phyloP scores from a whole-genome alignment of 2,329 filamentous ascomycete species.

The Cadophora gregata region DNA sequence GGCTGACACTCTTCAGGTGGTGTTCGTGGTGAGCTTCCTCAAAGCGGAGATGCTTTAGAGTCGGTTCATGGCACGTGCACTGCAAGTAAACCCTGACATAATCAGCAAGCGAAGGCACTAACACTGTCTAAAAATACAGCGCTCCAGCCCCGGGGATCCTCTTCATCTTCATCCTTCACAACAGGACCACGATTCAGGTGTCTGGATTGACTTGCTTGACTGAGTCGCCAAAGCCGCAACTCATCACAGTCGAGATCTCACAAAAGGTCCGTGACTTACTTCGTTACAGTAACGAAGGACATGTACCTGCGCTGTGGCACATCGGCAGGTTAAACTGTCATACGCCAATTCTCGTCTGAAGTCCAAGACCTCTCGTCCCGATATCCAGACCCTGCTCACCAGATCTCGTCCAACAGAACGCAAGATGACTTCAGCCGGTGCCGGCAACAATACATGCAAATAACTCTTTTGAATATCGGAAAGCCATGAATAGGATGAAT shows the following conservation, averaged over 20 bases:
- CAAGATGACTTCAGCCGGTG: conserved; percentile 12
- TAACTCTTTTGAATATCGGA: neutral
- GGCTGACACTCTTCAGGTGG: neutral
- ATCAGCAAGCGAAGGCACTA: neutral
- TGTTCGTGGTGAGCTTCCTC: neutral
- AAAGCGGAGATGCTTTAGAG: neutral
- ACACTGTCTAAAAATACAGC: neutral
- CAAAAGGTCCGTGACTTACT: neutral
- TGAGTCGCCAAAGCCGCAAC: neutral
- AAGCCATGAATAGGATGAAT: neutral
- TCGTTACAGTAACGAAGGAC: neutral
- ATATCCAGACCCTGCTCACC: neutral
- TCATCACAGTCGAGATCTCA: neutral
- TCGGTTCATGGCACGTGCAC: neutral
- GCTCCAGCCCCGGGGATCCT: neutral
- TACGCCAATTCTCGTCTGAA: conserved; percentile 13
- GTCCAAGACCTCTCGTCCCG: conserved; percentile 9
- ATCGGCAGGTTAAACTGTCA: neutral
- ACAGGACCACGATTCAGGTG: neutral
- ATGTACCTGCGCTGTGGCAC: neutral
- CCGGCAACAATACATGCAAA: neutral
- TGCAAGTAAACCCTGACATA: neutral
- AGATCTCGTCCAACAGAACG: neutral
- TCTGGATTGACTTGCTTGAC: neutral
- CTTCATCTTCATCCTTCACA: neutral